Evolutionary conservation across 768 basidiomycete genomes (phyloP), one percentile per base, ranked within the genome.

Genomic region (Hypholoma fasciculare): DNA sequence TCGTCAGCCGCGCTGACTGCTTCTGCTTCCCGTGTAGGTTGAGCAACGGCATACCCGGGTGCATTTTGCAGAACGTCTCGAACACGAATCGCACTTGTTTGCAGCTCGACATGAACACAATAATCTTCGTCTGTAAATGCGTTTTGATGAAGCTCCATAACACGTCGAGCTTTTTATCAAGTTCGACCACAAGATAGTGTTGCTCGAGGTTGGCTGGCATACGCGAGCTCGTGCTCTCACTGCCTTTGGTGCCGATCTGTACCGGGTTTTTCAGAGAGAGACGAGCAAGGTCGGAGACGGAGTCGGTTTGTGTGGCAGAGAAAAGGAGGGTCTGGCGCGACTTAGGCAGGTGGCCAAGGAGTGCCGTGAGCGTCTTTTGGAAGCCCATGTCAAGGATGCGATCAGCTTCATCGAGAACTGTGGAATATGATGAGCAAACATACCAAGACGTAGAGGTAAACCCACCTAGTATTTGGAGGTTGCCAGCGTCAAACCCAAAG

Each of bases 21-120:
- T 97, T 98, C 69, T 97, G 95, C 70, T 97, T 98, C 36, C 96
- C 96, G 66, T 98, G 95, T 7, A 99, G 75, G 69, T 96, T 91
- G 19, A 99, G 82, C n/a, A 99, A 80, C 3, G 96, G 87, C 4
- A 94, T 78, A 64, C 96, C 96, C 0, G 96, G 96, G 61, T 96
- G 96, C 80, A 99, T 86, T 71, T 89, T 89, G 76, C 94, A 90
- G 74, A 99, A 98, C 14, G 90, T 92, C 76, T 97, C 96, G 67
- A 90, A 98, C 7, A 90, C 89, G 72, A 98, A 98, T 17, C 96
- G 93, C 51, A 98, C 95, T 75, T 99, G 97, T 72, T 98, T 98
- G 71, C 94, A 91, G 60, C 88, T 90, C 20, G 95, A 97, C 64
- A 98, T 78, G 74, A 99, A 98, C 2, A 98, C 94, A 38, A 99